Evolutionary conservation across 352 stramenopile genomes (phyloP).

Genomic region (Halophytophthora batemanensis): DNA sequence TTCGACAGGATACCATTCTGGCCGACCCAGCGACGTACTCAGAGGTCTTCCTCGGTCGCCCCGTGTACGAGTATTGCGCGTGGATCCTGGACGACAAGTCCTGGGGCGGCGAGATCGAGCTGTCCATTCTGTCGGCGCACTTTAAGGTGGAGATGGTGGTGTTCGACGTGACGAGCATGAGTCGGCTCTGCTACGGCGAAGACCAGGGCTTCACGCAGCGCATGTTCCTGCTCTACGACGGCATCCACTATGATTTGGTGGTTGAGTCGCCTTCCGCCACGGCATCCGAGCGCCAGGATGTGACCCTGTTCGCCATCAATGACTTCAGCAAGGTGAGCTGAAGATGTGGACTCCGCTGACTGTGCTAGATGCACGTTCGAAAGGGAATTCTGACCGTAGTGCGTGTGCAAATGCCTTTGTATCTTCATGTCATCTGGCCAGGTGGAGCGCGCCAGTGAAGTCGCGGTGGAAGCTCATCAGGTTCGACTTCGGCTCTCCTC

Average conservation of each 20-base stretch:
- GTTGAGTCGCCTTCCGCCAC: slow-evolving; percentile 52
- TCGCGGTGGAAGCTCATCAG: slow-evolving; percentile 80
- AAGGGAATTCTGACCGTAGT: too few species aligned
- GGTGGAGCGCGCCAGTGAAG: slow-evolving; percentile 74
- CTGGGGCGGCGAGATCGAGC: slow-evolving; percentile 85
- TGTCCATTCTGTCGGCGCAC: slow-evolving; percentile 77
- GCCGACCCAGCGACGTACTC: slow-evolving; percentile 58
- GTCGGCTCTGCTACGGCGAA: slow-evolving; percentile 75
- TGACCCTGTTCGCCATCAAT: slow-evolving; percentile 76
- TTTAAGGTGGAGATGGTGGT: slow-evolving; percentile 84
- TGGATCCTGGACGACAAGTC: slow-evolving; percentile 84
- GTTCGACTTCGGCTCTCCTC: slow-evolving; percentile 7
- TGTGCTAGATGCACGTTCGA: too few species aligned
- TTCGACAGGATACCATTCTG: slow-evolving; percentile 53
- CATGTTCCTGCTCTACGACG: slow-evolving; percentile 86
- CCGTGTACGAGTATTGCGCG: slow-evolving; percentile 77
- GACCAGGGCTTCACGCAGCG: slow-evolving; percentile 80
- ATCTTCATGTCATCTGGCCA: too few species aligned
- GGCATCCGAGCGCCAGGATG: slow-evolving; percentile 49
- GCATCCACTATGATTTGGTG: slow-evolving; percentile 83
- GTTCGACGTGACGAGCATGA: slow-evolving; percentile 86
- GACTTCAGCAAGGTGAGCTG: slow-evolving; percentile 70
- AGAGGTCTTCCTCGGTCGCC: slow-evolving; percentile 73
- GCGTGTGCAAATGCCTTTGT: too few species aligned
- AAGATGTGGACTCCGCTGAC: background rate